Percentiles rank a stretch among this genome's conserved stretches.
phyloP scores from a whole-genome alignment of 2,329 filamentous ascomycete species.

The Microsporum canis region DNA sequence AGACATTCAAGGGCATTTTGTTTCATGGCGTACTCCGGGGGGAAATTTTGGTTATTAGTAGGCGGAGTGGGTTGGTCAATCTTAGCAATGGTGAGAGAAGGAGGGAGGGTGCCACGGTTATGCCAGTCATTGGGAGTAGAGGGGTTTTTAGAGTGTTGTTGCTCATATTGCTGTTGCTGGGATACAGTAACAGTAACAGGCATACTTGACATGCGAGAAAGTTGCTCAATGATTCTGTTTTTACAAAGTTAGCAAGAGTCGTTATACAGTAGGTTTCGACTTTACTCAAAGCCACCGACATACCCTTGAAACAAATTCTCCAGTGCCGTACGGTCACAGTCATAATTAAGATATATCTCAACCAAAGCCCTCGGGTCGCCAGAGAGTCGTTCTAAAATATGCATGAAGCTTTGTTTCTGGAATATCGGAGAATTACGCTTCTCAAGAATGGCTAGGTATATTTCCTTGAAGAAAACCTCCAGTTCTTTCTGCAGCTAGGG shows the following conservation, averaged over 20 bases:
- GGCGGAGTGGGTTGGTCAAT: constrained; percentile 44
- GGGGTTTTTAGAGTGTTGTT: constrained; percentile 52
- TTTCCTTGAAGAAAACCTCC: constrained; percentile 94
- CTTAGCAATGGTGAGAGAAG: constrained; percentile 68
- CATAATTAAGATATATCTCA: constrained; percentile 95
- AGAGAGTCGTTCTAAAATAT: constrained; percentile 70
- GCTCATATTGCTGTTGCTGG: constrained; percentile 80
- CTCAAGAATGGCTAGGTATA: constrained; percentile 85
- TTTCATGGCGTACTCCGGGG: constrained; percentile 84
- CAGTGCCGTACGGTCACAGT: constrained; percentile 81
- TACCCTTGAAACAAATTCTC: constrained; percentile 88
- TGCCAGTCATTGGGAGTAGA: constrained; percentile 67
- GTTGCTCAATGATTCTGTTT: constrained; percentile 70
- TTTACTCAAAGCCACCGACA: constrained; percentile 7
- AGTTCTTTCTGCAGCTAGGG: constrained; percentile 62
- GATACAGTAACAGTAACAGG: constrained; percentile 62
- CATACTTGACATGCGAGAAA: constrained; percentile 74
- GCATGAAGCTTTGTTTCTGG: constrained; percentile 87
- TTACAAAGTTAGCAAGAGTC: constrained; percentile 6
- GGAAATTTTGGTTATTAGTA: constrained; percentile 51
- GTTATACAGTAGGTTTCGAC: background rate
- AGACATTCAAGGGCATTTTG: constrained; percentile 77
- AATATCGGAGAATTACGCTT: constrained; percentile 74
- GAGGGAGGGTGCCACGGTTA: constrained; percentile 70
- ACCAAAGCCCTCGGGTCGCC: constrained; percentile 80